These are phyloP conservation scores for Meredithiella fracta DNA, from an alignment of 2,329 filamentous ascomycete genomes.

Conservation along the genomic window DNA sequence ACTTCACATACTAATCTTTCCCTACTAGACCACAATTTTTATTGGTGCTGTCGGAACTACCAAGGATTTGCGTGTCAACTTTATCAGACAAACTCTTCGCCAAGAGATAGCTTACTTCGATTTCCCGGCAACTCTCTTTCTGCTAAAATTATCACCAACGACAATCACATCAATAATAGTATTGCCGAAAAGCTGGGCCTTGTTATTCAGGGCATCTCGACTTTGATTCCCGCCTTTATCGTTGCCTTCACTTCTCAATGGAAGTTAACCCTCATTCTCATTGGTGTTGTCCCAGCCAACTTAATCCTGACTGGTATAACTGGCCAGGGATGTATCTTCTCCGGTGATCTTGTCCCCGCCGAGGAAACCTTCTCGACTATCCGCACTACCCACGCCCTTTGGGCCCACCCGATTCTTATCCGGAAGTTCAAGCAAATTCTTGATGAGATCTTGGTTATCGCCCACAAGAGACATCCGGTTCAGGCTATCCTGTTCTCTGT, in stretches of 20 bases:
- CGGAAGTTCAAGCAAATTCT: constrained; percentile 28
- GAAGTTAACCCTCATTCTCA: constrained; percentile 29
- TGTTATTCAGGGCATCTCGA: constrained; percentile 25
- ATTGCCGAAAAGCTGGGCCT: constrained; percentile 30
- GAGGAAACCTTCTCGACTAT: constrained; percentile 34
- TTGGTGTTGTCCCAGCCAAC: constrained; percentile 29
- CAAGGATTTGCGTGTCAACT: constrained; percentile 24
- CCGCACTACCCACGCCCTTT: constrained; percentile 34
- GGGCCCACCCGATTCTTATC: constrained; percentile 28
- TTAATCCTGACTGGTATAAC: constrained; percentile 25
- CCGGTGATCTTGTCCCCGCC: constrained; percentile 28
- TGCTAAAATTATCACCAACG: constrained; percentile 32
- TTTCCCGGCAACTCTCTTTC: constrained; percentile 27
- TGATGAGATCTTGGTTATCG: constrained; percentile 24
- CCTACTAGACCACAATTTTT: constrained; percentile 22
- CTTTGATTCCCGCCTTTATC: constrained; percentile 25
- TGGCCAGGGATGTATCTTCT: constrained; percentile 28
- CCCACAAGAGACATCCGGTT: constrained; percentile 27
- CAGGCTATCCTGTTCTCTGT: constrained; percentile 28
- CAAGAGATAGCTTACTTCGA: constrained; percentile 43
- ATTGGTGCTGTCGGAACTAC: constrained; percentile 24
- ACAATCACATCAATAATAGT: constrained; percentile 28
- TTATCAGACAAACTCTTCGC: constrained; percentile 24
- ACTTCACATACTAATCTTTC: background rate
- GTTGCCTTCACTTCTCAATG: constrained; percentile 27